Evolutionary conservation across 495 filamentous ascomycete species (phyloP).

Genomic region (Lasiosphaeris hirsuta): DNA sequence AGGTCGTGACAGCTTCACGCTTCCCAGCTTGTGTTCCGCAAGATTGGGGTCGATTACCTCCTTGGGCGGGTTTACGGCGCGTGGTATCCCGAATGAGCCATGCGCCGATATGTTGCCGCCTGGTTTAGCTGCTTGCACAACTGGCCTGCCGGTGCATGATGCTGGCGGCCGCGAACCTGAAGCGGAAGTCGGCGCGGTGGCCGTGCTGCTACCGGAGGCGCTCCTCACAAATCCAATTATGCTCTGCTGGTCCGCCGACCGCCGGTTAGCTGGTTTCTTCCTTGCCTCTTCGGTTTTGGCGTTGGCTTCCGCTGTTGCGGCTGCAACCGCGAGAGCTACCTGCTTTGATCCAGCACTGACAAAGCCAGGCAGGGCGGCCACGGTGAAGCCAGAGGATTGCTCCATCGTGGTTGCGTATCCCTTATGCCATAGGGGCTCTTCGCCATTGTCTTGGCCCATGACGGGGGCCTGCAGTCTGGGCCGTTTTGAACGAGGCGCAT

Average conservation of each 20-base stretch:
- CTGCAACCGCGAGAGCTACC: slow-evolving; percentile 32
- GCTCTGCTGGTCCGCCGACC: slow-evolving; percentile 39
- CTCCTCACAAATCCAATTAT: slow-evolving; percentile 34
- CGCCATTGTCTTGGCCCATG: slow-evolving; percentile 26
- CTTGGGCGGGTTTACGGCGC: slow-evolving; percentile 8
- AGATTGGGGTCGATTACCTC: slow-evolving; percentile 35
- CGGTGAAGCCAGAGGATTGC: slow-evolving; percentile 37
- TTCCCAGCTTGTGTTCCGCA: slow-evolving; percentile 36
- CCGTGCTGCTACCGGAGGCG: slow-evolving; percentile 10
- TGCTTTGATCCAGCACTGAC: slow-evolving; percentile 42
- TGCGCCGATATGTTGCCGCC: not conserved
- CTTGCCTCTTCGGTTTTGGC: slow-evolving; percentile 20
- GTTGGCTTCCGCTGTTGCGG: slow-evolving; percentile 19
- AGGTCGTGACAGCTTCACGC: slow-evolving; percentile 21
- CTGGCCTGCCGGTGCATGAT: slow-evolving; percentile 4
- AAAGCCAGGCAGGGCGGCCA: slow-evolving; percentile 40
- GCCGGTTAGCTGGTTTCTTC: slow-evolving; percentile 29
- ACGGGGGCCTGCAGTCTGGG: slow-evolving; percentile 25
- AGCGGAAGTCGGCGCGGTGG: not conserved
- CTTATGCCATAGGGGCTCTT: slow-evolving; percentile 29
- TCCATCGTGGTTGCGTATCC: slow-evolving; percentile 47
- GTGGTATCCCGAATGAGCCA: slow-evolving; percentile 6
- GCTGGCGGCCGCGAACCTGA: not conserved
- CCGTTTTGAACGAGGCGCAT: slow-evolving; percentile 24
- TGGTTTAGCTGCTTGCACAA: not conserved